These are phyloP conservation scores for Xylariaceae sp. DNA, from an alignment of 2,329 filamentous ascomycete genomes.

Conservation along the genomic window DNA sequence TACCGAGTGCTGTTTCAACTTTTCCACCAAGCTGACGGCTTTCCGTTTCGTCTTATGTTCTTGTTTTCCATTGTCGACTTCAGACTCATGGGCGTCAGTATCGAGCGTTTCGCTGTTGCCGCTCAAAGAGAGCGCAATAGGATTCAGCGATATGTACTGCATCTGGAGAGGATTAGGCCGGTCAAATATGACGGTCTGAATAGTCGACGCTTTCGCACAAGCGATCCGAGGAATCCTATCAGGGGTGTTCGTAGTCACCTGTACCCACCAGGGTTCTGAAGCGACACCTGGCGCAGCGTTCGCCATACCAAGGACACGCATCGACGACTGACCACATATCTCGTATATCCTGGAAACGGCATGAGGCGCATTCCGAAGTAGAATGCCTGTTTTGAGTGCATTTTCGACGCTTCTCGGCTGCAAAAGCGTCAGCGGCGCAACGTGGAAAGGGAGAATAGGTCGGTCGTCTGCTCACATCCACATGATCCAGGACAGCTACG, in stretches of 20 bases:
- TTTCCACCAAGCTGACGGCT: slow-evolving; percentile 68
- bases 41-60: slow-evolving; percentile 53
- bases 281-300: slow-evolving; percentile 54
- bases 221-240: slow-evolving; percentile 63
- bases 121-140: slow-evolving; percentile 79
- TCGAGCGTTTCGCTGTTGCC: slow-evolving; percentile 54
- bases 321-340: slow-evolving; percentile 73
- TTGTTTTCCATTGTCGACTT: slow-evolving; percentile 67
- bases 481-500: slow-evolving; percentile 80
- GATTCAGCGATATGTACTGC: slow-evolving; percentile 91
- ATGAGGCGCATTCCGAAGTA: slow-evolving; percentile 78
- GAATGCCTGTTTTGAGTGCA: slow-evolving; percentile 74
- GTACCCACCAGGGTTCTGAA: slow-evolving; percentile 66
- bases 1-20: slow-evolving; percentile 83
- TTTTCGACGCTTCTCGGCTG: slow-evolving; percentile 77
- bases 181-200: slow-evolving; percentile 87
- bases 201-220: slow-evolving; percentile 64
- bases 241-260: slow-evolving; percentile 50
- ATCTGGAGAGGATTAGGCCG: slow-evolving; percentile 79
- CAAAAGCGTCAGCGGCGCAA: slow-evolving; percentile 24
- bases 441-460: slow-evolving; percentile 1
- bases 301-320: slow-evolving; percentile 80
- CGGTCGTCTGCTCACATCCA: slow-evolving; percentile 61
- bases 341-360: slow-evolving; percentile 75
- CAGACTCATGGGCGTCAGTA: slow-evolving; percentile 46